Evolutionary conservation across 345 rosid species (phyloP), one percentile per base, ranked within the genome.

Genomic region (Populus deltoides): DNA sequence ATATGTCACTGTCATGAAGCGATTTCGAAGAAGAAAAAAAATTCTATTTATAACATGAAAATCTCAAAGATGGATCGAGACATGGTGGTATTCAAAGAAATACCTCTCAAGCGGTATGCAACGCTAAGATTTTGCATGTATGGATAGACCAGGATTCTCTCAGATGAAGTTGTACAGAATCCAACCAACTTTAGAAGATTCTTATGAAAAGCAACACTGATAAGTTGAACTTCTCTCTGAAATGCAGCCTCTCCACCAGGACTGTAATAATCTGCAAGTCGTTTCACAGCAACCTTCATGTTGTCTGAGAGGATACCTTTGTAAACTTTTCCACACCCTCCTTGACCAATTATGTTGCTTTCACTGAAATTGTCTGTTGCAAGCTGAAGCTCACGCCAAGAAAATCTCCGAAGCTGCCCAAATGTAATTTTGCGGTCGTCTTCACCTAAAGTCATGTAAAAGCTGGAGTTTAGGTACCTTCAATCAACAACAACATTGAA

Each of bases 321-420:
- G 75, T 94, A 94, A 43, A 94, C 97, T 83, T 90, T 93, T 24
- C 98, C 98, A 78, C 91, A 94, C 15, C 98, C 98, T 86, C 98
- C 97, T 77, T 90, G 97, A 73, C 98, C 98, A 20, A 94, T 92
- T 74, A 92, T 31, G 76, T 88, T 93, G 80, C 77, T 85, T 67
- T 93, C 97, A 51, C 89, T 89, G 90, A 94, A 94, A 79, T 90
- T 86, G 77, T 92, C 89, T 6, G 98, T 93, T 70, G 98, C 97
- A 11, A 92, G 83, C 74, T 93, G 95, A 73, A 94, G 77, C 82
- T 90, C 94, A 0, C 92, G 95, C 83, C 86, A 90, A 1, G 97
- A 93, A 85, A 93, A 94, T 79, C 91, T 89, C 74, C 83, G 86
- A 35, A 94, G 81, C 78, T 94, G 98, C 68, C 90, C 92, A 39